phyloP scores from a whole-genome alignment of 169 alveolate species.

The Eimeria necatrix region DNA sequence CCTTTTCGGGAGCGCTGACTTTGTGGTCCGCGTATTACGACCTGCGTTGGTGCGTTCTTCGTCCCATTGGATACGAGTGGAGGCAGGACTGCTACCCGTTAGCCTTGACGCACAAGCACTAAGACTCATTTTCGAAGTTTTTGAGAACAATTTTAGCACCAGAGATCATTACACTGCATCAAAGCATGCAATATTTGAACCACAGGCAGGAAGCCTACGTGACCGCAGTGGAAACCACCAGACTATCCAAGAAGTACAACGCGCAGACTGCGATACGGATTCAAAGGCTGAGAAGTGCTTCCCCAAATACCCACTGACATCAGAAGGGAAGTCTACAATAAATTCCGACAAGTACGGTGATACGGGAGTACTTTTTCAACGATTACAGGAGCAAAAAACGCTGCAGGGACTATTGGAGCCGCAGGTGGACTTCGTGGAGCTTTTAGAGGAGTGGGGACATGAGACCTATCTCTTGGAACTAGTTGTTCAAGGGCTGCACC shows the following conservation, averaged over 20 bases:
- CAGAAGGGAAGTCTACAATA: not conserved
- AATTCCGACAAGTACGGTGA: not conserved
- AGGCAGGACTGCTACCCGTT: slow-evolving; percentile 48
- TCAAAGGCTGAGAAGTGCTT: not conserved
- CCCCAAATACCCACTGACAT: not conserved
- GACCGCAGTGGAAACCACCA: not conserved
- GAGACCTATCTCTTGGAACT: slow-evolving; percentile 57
- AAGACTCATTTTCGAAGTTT: slow-evolving; percentile 35
- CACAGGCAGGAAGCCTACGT: not conserved
- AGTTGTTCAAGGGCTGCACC: slow-evolving; percentile 35
- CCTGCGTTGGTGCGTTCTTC: slow-evolving; percentile 33
- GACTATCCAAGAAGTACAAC: not conserved
- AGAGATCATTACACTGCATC: slow-evolving; percentile 9
- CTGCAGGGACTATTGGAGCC: slow-evolving; percentile 68
- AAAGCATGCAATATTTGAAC: not conserved
- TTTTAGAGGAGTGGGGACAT: slow-evolving; percentile 62
- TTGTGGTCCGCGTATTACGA: slow-evolving; percentile 47
- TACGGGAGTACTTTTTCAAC: not conserved
- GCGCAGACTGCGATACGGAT: not conserved
- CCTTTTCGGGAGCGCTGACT: slow-evolving; percentile 45
- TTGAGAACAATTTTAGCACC: slow-evolving; percentile 44
- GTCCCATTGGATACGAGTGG: slow-evolving; percentile 73
- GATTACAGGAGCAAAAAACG: not conserved
- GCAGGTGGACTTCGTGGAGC: slow-evolving; percentile 70
- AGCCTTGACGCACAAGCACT: slow-evolving; percentile 54